These are phyloP conservation scores for Plasmodium cynomolgi DNA, from an alignment of 169 alveolate genomes.

Conservation along the genomic window DNA sequence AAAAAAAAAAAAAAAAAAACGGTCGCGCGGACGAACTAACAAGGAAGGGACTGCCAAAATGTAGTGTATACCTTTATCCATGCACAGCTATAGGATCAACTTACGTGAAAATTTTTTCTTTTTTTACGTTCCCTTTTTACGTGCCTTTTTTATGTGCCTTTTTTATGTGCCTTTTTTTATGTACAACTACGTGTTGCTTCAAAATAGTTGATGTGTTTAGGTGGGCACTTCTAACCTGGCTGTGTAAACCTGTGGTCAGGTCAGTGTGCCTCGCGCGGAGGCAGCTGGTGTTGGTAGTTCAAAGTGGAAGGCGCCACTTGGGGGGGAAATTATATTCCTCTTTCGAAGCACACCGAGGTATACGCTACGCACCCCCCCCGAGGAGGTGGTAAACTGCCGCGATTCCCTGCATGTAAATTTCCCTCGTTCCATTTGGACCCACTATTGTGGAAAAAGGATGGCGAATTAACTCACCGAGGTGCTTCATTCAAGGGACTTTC, in stretches of 20 bases:
- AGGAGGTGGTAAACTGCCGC: neutral
- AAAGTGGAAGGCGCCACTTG: neutral
- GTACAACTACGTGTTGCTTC: neutral
- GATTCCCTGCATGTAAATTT: neutral
- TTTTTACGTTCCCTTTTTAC: neutral
- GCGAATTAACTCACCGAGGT: neutral
- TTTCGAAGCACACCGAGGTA: neutral
- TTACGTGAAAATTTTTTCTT: neutral
- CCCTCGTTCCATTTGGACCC: neutral
- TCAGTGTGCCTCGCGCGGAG: neutral
- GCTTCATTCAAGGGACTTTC: neutral
- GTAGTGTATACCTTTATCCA: neutral
- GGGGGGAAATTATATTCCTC: neutral
- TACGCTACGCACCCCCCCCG: neutral
- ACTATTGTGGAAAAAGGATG: neutral
- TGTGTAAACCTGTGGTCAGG: neutral
- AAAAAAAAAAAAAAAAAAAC: neutral
- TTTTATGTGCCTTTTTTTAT: too few species aligned
- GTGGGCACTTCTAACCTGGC: neutral
- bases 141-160: neutral
- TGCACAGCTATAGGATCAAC: neutral
- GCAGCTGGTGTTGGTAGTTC: neutral
- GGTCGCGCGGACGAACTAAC: neutral
- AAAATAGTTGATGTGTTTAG: neutral
- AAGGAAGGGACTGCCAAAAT: neutral